A percentile compares a stretch with the other conserved stretches of the same genome.
phyloP scores from a whole-genome alignment of 768 basidiomycete species.

The Calocera cornea region DNA sequence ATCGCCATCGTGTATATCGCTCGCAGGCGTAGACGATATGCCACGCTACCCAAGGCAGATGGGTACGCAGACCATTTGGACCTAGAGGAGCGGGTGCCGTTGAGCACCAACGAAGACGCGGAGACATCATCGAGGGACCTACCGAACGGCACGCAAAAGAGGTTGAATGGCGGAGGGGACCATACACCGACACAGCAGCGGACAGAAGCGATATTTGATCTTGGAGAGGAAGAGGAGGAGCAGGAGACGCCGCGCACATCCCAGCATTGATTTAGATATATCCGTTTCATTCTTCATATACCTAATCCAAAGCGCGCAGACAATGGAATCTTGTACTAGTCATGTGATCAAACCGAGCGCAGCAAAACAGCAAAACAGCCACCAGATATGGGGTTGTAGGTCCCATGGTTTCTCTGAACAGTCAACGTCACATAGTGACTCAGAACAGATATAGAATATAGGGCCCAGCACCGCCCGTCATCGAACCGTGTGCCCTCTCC shows the following conservation, averaged over 20 bases:
- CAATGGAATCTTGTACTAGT: neutral
- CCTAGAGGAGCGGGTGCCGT: neutral
- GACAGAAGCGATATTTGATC: slow-evolving; percentile 32
- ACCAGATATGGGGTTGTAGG: neutral
- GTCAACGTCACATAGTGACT: slow-evolving; percentile 3
- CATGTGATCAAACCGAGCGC: neutral
- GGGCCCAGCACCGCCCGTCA: neutral
- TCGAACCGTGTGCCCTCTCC: neutral
- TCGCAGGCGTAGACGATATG: slow-evolving; percentile 27
- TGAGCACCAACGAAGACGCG: neutral
- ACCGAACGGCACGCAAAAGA: neutral
- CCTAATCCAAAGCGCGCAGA: neutral
- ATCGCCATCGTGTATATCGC: slow-evolving; percentile 74
- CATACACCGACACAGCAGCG: slow-evolving; percentile 9
- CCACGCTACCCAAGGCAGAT: slow-evolving; percentile 10
- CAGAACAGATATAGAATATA: slow-evolving; percentile 3
- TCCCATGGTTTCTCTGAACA: slow-evolving; percentile 1
- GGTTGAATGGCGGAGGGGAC: neutral
- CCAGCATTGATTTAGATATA: slow-evolving; percentile 2
- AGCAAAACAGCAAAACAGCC: neutral
- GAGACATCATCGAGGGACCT: neutral
- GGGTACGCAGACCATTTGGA: neutral
- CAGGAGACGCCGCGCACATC: slow-evolving; percentile 21
- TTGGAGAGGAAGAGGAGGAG: slow-evolving; percentile 36
- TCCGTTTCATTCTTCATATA: neutral